Evolutionary conservation across 192 early-diverging fungal species (phyloP), one percentile per base, ranked within the genome.

Genomic region (Backusella macrospora): DNA sequence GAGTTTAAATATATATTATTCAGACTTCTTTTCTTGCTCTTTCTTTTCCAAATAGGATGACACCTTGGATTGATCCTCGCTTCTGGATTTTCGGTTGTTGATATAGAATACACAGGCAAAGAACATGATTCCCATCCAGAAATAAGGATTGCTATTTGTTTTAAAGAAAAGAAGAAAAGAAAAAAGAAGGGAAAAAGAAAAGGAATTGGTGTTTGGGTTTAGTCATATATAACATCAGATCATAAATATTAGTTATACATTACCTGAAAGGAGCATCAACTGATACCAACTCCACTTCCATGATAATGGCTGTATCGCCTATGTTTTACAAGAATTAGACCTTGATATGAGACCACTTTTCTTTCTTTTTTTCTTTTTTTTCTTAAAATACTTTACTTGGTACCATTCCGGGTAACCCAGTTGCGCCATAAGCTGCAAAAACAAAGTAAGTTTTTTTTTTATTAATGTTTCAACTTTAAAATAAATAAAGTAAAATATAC

Each of bases 121-220:
- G 6, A 16, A 62, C 12, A 55, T 14, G 2, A 67, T 9, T 0
- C 75, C 75, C 42, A 63, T 43, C 48, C 48, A 76, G 45, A 76
- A 76, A 70, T 63, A 72, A 43, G 69, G 69, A 49, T 76, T 76
- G 16, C 75, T 76, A 65, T 45, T 67, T 46, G 47, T 65, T 49
- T 46, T 47, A 39, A 75, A 15, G 21, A 34, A 2, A 34, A 0
- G 2, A 34, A 34, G 29, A 34, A 34, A 34, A n/a, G n/a, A n/a
- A n/a, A n/a, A n/a, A n/a, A n/a, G n/a, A n/a, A n/a, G n/a, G n/a
- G n/a, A n/a, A n/a, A n/a, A n/a, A n/a, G n/a, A n/a, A n/a, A n/a
- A n/a, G n/a, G 29, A 34, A 34, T 34, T 34, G 29, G 2, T 34
- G 29, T 34, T 34, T 34, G 2, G 29, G 29, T 34, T 34, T 34